These are phyloP conservation scores for Neofusicoccum laricinum DNA, from an alignment of 2,329 filamentous ascomycete species.

Conservation along the genomic window DNA sequence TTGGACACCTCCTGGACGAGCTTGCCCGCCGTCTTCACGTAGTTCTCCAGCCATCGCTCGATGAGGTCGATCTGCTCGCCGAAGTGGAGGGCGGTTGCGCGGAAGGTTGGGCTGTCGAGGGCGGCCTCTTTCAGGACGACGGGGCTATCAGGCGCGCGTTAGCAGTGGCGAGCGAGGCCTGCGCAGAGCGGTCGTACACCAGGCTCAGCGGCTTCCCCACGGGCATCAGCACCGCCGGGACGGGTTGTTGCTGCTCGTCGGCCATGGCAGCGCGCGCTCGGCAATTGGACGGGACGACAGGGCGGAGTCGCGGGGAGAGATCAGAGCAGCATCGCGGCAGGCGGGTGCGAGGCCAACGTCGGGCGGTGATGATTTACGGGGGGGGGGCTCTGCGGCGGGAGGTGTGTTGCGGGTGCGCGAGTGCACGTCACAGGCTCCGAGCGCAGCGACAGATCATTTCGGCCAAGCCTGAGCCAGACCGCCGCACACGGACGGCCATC, in stretches of 20 bases:
- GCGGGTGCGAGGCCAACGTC: not conserved
- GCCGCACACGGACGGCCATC: not conserved
- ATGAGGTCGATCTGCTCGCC: constrained; percentile 86
- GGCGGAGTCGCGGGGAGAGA: not conserved
- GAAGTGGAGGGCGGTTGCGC: constrained; percentile 81
- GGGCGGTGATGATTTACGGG: not conserved
- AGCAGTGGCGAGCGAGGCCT: constrained; percentile 9
- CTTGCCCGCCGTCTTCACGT: constrained; percentile 60
- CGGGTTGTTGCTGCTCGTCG: constrained; percentile 26
- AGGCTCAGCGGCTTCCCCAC: constrained; percentile 41
- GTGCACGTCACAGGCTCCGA: constrained; percentile 15
- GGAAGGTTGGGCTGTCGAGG: constrained; percentile 94
- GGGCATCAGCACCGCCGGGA: constrained; percentile 34
- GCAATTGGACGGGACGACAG: not conserved
- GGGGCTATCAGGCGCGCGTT: constrained; percentile 50
- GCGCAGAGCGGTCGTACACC: constrained; percentile 32
- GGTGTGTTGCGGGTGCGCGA: not conserved
- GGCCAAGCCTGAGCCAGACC: not conserved
- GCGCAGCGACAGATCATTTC: constrained; percentile 13
- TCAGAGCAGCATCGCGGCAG: constrained; percentile 5
- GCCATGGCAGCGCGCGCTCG: constrained; percentile 27
- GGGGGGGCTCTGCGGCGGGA: constrained; percentile 9
- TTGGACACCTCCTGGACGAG: constrained; percentile 64
- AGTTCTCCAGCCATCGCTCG: constrained; percentile 85
- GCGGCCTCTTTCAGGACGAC: constrained; percentile 91